A percentile compares a stretch with the other conserved stretches of the same genome.
Conservation (phyloP, 768 basidiomycete species). For the Termitomyces sp. region DNA sequence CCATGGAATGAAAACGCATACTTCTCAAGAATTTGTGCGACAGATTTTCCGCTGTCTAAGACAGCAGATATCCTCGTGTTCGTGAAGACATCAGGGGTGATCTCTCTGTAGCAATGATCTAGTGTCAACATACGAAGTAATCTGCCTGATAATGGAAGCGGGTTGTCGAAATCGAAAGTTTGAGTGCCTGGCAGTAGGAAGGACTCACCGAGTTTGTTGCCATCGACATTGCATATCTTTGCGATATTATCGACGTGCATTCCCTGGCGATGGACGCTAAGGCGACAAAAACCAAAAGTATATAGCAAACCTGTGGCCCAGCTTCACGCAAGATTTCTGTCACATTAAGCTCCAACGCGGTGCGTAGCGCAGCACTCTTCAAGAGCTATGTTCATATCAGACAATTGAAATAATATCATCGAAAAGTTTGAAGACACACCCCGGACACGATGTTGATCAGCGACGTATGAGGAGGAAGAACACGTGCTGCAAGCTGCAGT, state of each 20-base stretch:
- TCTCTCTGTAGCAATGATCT: conserved; percentile 31
- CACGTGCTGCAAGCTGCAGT: conserved; percentile 21
- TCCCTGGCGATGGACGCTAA: no score
- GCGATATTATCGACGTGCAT: no score
- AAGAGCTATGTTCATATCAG: conserved; percentile 3
- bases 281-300: neutral
- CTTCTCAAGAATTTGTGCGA: conserved; percentile 20
- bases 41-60: conserved; percentile 24
- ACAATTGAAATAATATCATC: no score
- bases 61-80: conserved; percentile 28
- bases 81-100: conserved; percentile 27
- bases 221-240: no score
- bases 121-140: conserved; percentile 27
- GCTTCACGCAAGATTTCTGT: conserved; percentile 29
- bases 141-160: neutral
- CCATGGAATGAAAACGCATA: neutral
- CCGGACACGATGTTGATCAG: no score
- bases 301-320: conserved; percentile 21
- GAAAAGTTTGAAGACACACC: no score
- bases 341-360: conserved; percentile 19
- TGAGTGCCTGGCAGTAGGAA: neutral
- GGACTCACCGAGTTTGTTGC: conserved; percentile 23
- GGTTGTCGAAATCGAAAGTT: neutral
- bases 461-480: neutral
- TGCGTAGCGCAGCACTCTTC: conserved; percentile 19